These are phyloP conservation scores for Syzygium malaccense DNA, from an alignment of 441 rosid species.

Conservation along the genomic window DNA sequence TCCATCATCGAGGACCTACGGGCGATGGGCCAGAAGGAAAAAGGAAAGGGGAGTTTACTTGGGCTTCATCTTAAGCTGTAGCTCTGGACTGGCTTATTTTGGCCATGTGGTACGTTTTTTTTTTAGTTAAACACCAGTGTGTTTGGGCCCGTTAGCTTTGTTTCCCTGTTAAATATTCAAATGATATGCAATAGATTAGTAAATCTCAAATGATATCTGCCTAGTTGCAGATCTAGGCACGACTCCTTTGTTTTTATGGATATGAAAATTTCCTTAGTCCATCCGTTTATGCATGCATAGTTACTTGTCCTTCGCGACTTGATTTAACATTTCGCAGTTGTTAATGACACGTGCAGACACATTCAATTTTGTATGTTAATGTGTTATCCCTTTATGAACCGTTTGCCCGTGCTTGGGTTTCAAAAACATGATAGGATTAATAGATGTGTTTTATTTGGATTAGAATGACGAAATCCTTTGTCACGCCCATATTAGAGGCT, in stretches of 20 bases:
- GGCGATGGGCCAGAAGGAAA: background rate
- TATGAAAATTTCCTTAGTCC: background rate
- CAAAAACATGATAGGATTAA: background rate
- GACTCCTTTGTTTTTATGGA: background rate
- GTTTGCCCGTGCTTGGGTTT: background rate
- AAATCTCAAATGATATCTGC: background rate
- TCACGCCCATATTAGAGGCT: background rate
- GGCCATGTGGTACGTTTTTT: background rate
- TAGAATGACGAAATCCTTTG: background rate
- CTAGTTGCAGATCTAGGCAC: background rate
- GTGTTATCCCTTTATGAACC: background rate
- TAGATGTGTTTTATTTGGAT: background rate
- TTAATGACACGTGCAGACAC: background rate
- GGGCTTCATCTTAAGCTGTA: background rate
- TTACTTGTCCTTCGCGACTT: background rate
- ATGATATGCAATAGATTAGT: background rate
- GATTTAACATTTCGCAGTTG: background rate
- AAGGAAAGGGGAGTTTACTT: background rate
- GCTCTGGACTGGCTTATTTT: background rate
- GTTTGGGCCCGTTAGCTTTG: background rate
- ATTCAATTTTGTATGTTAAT: background rate
- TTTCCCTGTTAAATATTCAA: background rate
- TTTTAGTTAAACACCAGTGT: background rate
- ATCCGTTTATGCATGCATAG: background rate
- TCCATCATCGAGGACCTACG: background rate